Evolutionary conservation across 208 protist species (phyloP).

Genomic region (Acanthamoeba polyphaga): DNA sequence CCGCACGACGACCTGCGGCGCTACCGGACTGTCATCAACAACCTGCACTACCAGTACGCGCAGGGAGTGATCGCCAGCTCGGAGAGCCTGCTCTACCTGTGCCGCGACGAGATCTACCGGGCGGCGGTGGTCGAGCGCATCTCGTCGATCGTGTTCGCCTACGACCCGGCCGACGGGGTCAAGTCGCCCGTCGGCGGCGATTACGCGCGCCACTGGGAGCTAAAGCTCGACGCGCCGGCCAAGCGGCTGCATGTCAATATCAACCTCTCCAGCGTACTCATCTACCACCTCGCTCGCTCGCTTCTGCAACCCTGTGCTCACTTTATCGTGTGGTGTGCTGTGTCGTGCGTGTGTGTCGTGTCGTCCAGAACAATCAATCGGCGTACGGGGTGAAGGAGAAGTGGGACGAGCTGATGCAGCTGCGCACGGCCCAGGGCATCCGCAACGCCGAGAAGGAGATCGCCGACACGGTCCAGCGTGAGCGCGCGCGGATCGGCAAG

Average conservation of each 20-base stretch:
- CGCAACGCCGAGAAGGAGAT: not conserved
- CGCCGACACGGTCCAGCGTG: not conserved
- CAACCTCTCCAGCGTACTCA: constrained; percentile 3
- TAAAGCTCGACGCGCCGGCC: not conserved
- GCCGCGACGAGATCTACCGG: not conserved
- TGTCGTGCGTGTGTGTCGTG: not conserved
- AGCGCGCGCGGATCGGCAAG: not conserved
- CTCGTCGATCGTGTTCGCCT: not conserved
- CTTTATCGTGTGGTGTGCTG: not conserved
- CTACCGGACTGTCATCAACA: not conserved
- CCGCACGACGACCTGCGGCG: not conserved
- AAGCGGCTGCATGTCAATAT: not conserved
- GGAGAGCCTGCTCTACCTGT: not conserved
- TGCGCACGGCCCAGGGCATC: not conserved
- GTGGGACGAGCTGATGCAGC: not conserved
- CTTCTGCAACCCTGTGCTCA: no score
- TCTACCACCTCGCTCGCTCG: no score
- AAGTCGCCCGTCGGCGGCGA: not conserved
- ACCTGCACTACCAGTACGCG: not conserved
- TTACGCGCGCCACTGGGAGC: not conserved
- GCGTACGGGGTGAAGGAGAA: not conserved
- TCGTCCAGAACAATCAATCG: not conserved
- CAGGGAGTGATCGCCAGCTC: not conserved
- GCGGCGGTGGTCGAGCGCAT: not conserved
- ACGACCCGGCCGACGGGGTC: not conserved